A percentile compares a stretch with the other conserved stretches of the same genome.
Conservation (phyloP, 768 basidiomycete species). For the Boletus reticuloceps region DNA sequence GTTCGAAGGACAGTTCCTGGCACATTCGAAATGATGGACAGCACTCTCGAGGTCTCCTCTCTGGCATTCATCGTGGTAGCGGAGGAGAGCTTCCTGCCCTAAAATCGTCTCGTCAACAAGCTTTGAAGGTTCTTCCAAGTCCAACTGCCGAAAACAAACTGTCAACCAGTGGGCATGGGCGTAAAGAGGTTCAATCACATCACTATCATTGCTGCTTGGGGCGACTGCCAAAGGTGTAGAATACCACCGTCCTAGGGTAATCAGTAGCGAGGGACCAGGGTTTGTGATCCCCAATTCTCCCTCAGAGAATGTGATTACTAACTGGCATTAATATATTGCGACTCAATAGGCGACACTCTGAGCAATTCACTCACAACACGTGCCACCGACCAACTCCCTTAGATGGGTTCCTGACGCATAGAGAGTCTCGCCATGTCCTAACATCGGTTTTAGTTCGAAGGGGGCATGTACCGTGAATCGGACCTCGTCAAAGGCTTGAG, state of each 20-base stretch:
- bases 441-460: too few relatives aligned
- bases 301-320: neutral
- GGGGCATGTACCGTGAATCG: too few relatives aligned
- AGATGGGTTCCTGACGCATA: too few relatives aligned
- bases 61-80: neutral
- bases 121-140: neutral
- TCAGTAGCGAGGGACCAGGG: neutral
- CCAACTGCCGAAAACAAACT: neutral
- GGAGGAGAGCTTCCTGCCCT: neutral
- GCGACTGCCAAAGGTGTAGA: neutral
- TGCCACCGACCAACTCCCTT: neutral
- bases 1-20: neutral
- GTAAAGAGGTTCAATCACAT: neutral
- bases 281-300: neutral
- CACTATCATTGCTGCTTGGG: neutral
- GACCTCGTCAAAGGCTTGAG: too few relatives aligned
- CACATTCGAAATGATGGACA: neutral
- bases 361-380: neutral
- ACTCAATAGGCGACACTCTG: neutral
- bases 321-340: neutral
- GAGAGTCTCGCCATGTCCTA: too few relatives aligned
- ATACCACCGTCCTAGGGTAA: neutral
- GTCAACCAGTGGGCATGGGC: neutral
- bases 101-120: neutral
- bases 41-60: neutral